Evolutionary conservation across 2,329 filamentous ascomycete species (phyloP).

Genomic region (Lasiodiplodia sp.): DNA sequence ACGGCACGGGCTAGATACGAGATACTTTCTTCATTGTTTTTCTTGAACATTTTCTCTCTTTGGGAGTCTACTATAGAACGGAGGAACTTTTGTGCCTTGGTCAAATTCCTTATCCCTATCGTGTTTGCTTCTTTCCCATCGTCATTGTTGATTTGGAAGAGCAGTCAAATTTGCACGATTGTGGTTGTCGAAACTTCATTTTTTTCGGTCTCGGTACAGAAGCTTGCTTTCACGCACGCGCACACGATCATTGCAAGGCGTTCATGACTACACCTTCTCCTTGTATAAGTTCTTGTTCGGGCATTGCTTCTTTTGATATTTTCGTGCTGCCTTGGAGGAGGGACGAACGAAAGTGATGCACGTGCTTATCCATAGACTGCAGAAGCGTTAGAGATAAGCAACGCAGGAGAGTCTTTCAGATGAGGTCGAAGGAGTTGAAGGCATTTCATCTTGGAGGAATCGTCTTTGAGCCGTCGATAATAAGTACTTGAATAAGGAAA

Average conservation of each 20-base stretch:
- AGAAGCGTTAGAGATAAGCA: background rate
- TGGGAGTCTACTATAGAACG: background rate
- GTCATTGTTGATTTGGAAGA: background rate
- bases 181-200: background rate
- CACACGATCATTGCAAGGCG: conserved; percentile 1
- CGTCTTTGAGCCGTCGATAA: background rate
- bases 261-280: background rate
- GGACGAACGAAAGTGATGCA: background rate
- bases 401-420: background rate
- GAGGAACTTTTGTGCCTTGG: background rate
- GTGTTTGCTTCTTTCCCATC: background rate
- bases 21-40: background rate
- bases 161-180: background rate
- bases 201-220: background rate
- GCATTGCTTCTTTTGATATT: background rate
- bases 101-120: background rate
- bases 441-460: background rate
- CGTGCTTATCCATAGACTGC: background rate
- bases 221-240: background rate
- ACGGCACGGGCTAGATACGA: background rate
- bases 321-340: background rate
- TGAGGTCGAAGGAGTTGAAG: background rate
- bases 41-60: background rate
- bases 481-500: background rate
- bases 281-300: background rate